Conservation (phyloP, 2,329 filamentous ascomycete genomes). For the Phyllosticta paracitricarpa region DNA sequence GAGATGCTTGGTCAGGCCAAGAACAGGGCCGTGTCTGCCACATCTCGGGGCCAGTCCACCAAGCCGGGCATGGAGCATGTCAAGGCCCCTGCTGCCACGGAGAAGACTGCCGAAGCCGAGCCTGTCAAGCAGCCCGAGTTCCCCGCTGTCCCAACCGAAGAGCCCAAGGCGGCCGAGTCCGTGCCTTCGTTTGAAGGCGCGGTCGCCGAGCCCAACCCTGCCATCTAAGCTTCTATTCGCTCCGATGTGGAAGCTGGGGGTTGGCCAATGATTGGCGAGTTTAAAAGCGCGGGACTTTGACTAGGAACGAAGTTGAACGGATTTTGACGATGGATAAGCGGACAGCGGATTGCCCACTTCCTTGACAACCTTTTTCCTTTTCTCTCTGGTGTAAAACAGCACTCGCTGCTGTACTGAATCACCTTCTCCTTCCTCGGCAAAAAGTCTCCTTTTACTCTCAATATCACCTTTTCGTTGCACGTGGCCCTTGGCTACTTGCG, state of each 20-base stretch:
- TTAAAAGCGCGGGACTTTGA: not conserved
- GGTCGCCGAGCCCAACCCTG: not conserved
- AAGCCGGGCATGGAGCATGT: not conserved
- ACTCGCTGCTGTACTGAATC: not conserved
- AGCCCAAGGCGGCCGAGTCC: conserved; percentile 11
- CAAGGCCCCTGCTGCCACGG: not conserved
- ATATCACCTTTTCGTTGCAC: not conserved
- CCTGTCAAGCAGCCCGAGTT: conserved; percentile 26
- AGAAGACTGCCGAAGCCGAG: conserved; percentile 20
- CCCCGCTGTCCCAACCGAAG: conserved; percentile 20
- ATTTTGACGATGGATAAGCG: conserved; percentile 4
- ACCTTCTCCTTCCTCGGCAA: not conserved
- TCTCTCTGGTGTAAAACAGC: not conserved
- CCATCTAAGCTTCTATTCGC: not conserved
- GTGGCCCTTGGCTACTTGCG: not conserved
- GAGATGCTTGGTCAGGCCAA: conserved; percentile 33
- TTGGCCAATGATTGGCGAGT: not conserved
- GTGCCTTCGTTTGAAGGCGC: not conserved
- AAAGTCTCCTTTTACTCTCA: not conserved
- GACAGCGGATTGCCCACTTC: not conserved
- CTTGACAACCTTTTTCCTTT: not conserved
- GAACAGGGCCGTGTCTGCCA: conserved; percentile 7
- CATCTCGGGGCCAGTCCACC: not conserved
- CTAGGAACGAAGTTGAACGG: conserved; percentile 7
- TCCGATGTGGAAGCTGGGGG: not conserved